Percentiles rank a stretch among this genome's conserved stretches.
Evolutionary conservation across 75 land plant genomes (phyloP).

Genomic region (Picea sitchensis): DNA sequence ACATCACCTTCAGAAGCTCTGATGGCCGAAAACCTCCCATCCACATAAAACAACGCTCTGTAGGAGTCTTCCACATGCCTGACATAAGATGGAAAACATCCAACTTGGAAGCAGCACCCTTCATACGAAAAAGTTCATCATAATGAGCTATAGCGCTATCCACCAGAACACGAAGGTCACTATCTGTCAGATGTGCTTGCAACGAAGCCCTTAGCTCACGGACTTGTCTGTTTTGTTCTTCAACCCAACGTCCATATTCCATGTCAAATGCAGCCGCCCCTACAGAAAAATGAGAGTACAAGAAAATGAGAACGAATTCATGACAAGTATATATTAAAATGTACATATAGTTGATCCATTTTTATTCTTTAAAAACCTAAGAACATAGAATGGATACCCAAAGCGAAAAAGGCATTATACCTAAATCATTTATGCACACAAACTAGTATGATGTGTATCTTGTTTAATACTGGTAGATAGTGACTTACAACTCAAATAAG

Average conservation of each 20-base stretch:
- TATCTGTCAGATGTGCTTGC: slow-evolving; percentile 45
- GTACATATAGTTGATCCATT: too few relatives aligned
- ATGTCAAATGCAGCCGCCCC: slow-evolving; percentile 67
- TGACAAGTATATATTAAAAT: too few relatives aligned
- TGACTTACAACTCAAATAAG: too few relatives aligned
- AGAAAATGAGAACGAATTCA: too few relatives aligned
- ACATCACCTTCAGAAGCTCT: slow-evolving; percentile 62
- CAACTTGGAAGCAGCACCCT: slow-evolving; percentile 54
- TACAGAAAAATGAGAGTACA: slow-evolving; percentile 13
- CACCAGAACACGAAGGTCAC: slow-evolving; percentile 48
- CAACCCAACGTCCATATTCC: slow-evolving; percentile 71
- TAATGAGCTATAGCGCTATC: slow-evolving; percentile 52
- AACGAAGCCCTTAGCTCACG: slow-evolving; percentile 47
- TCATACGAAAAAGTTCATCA: slow-evolving; percentile 56
- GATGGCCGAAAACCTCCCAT: slow-evolving; percentile 78
- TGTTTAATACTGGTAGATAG: too few relatives aligned
- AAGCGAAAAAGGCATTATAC: too few relatives aligned
- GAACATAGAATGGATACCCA: too few relatives aligned
- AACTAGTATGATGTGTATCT: too few relatives aligned
- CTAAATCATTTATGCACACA: too few relatives aligned
- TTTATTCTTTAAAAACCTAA: too few relatives aligned
- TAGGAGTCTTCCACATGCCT: slow-evolving; percentile 74
- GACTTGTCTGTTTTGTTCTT: slow-evolving; percentile 50
- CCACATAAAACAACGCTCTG: slow-evolving; percentile 71
- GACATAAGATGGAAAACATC: slow-evolving; percentile 72